These are phyloP conservation scores for Ambrosiella cleistominuta DNA, from an alignment of 2,329 filamentous ascomycete genomes.

Conservation along the genomic window DNA sequence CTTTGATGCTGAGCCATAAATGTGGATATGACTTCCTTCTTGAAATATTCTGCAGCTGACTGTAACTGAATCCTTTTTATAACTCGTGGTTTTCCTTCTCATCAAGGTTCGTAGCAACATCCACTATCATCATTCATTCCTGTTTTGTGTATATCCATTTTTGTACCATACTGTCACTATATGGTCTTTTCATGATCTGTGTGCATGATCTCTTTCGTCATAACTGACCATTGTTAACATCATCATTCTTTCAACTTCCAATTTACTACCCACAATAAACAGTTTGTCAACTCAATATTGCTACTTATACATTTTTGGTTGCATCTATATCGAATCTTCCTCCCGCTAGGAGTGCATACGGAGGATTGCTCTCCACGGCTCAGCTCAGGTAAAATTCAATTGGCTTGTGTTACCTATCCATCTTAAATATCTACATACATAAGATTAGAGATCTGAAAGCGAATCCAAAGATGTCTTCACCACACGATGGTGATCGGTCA, in stretches of 20 bases:
- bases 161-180: background rate
- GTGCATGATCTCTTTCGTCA: background rate
- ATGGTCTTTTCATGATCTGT: background rate
- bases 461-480: background rate
- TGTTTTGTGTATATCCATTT: background rate
- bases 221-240: background rate
- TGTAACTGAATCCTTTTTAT: background rate
- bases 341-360: background rate
- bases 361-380: background rate
- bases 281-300: too few relatives aligned
- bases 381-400: too few relatives aligned
- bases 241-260: background rate
- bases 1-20: background rate
- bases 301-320: background rate
- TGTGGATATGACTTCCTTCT: background rate
- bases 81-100: background rate
- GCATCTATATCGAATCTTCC: background rate
- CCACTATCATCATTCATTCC: background rate
- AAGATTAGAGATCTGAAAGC: background rate
- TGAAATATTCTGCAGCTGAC: background rate
- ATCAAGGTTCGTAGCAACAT: background rate
- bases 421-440: background rate
- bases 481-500: conserved; percentile 1
- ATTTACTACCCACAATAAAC: background rate
- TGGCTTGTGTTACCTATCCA: too few relatives aligned